Evolutionary conservation across 2,329 filamentous ascomycete genomes (phyloP).

Genomic region (Teratosphaeria pseudoeucalypti): DNA sequence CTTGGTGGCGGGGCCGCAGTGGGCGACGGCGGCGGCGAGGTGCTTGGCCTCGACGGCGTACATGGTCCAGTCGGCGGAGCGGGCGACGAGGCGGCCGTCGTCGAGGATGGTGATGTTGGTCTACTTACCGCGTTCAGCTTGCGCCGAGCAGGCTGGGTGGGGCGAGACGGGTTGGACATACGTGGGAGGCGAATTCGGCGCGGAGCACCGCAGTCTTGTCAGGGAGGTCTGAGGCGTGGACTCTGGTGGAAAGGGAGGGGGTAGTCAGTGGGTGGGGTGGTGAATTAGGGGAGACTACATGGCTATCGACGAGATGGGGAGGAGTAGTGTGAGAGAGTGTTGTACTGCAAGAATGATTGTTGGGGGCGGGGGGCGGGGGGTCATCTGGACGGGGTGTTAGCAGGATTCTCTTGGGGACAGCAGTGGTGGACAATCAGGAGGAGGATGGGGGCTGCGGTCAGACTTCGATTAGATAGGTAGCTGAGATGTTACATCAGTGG

Average conservation of each 20-base stretch:
- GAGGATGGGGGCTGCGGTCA: conserved; percentile 45
- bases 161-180: conserved; percentile 43
- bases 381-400: background rate
- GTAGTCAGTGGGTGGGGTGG: background rate
- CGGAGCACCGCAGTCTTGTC: conserved; percentile 74
- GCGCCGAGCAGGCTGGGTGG: conserved; percentile 1
- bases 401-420: background rate
- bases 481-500: conserved; percentile 99
- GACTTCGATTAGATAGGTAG: conserved; percentile 90
- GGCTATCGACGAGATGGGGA: background rate
- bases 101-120: conserved; percentile 71
- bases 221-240: conserved; percentile 88
- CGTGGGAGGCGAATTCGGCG: conserved; percentile 74
- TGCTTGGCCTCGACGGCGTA: conserved; percentile 94
- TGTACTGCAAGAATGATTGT: background rate
- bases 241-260: conserved; percentile 43
- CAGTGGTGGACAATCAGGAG: background rate
- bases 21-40: conserved; percentile 76
- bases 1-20: conserved; percentile 92
- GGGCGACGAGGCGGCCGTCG: conserved; percentile 92
- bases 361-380: background rate
- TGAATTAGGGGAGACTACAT: background rate
- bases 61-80: conserved; percentile 95
- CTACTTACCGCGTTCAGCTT: conserved; percentile 48
- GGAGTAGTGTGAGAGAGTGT: background rate